Evolutionary conservation across 1,284 basidiomycete species (phyloP).

Genomic region (Schizophyllum amplum): DNA sequence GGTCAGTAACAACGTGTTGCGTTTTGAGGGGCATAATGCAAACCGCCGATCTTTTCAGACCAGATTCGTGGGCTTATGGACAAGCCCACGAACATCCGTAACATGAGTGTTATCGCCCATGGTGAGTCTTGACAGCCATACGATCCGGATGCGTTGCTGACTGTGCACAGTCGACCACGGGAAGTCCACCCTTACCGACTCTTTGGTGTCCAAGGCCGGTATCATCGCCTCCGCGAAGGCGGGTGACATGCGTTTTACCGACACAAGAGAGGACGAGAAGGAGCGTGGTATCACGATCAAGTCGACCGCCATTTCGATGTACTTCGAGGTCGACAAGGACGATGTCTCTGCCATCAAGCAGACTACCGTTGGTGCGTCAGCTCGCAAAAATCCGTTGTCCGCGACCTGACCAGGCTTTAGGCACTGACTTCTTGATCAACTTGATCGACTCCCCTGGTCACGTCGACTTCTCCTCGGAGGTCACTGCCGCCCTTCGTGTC

Average conservation of each 20-base stretch:
- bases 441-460: slow-evolving; percentile 99
- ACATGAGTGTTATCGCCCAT: slow-evolving; percentile 98
- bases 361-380: slow-evolving; percentile 74
- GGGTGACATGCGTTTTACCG: slow-evolving; percentile 96
- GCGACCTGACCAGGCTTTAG: slow-evolving; percentile 27
- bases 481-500: slow-evolving; percentile 98
- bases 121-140: slow-evolving; percentile 37
- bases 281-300: slow-evolving; percentile 99
- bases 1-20: slow-evolving; percentile 41
- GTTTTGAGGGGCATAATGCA: slow-evolving; percentile 3
- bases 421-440: slow-evolving; percentile 98
- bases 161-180: slow-evolving; percentile 87
- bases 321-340: slow-evolving; percentile 94
- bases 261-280: slow-evolving; percentile 98
- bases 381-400: neutral
- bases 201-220: slow-evolving; percentile 98
- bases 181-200: slow-evolving; percentile 99
- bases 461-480: slow-evolving; percentile 99
- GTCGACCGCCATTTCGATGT: slow-evolving; percentile 99
- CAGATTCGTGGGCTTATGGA: slow-evolving; percentile 92
- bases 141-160: slow-evolving; percentile 10
- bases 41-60: slow-evolving; percentile 35
- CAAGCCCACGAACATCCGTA: slow-evolving; percentile 88
- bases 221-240: slow-evolving; percentile 96
- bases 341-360: slow-evolving; percentile 83